These are phyloP conservation scores for Nakaseomyces bracarensis DNA, from an alignment of 1,139 yeast genomes.

Conservation along the genomic window DNA sequence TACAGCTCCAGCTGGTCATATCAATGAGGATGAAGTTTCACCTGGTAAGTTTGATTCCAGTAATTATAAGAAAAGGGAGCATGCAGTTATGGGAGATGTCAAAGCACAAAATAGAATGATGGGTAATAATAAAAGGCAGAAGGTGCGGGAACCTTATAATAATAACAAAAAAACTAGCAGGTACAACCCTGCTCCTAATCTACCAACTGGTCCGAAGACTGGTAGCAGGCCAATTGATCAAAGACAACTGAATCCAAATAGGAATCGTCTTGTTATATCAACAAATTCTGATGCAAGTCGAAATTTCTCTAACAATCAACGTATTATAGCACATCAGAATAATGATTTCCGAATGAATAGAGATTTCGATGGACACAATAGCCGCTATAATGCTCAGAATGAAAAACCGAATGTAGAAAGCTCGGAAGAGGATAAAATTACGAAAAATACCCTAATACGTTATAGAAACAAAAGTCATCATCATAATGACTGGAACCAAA, in stretches of 20 bases:
- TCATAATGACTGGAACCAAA: neutral
- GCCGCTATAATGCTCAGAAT: conserved; percentile 1
- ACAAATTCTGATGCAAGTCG: neutral
- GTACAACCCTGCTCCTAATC: neutral
- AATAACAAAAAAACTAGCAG: neutral
- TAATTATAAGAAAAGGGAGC: neutral
- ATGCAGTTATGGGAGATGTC: neutral
- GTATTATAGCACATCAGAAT: neutral
- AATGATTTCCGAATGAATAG: neutral
- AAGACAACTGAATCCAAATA: neutral
- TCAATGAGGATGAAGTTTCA: conserved; percentile 15
- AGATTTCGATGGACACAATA: neutral
- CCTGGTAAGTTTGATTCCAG: neutral
- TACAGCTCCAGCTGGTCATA: conserved; percentile 30
- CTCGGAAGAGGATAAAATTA: neutral
- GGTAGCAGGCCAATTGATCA: neutral
- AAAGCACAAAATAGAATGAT: neutral
- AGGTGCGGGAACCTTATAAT: neutral
- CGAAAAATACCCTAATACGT: conserved; percentile 2
- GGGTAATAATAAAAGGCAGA: neutral
- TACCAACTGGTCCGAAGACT: neutral
- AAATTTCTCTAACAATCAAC: neutral
- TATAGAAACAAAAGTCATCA: conserved; percentile 1
- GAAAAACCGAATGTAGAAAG: neutral
- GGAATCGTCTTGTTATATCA: conserved; percentile 1